Conservation (phyloP, 352 stramenopile species). For the Plasmopara halstedii region DNA sequence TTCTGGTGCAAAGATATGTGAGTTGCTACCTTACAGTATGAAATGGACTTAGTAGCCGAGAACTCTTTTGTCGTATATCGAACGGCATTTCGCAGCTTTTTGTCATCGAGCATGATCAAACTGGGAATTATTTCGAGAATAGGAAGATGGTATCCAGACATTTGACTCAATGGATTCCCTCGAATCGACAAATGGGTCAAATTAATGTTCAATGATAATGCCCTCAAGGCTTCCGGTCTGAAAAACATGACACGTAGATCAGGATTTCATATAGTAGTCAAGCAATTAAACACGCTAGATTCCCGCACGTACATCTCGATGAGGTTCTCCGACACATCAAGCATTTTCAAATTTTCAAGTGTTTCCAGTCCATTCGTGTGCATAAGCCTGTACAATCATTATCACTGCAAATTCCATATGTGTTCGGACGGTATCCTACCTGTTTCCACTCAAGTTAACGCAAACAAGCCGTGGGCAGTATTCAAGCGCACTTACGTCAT, state of each 20-base stretch:
- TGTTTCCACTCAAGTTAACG: conserved; percentile 66
- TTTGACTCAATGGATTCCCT: conserved; percentile 61
- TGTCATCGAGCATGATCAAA: conserved; percentile 66
- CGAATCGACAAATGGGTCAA: conserved; percentile 60
- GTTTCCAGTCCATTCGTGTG: conserved; percentile 64
- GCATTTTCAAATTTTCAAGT: conserved; percentile 43
- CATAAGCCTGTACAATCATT: conserved; percentile 23
- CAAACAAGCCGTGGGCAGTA: conserved; percentile 49
- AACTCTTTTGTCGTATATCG: conserved; percentile 38
- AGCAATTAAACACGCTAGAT: no score
- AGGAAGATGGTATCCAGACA: conserved; percentile 51
- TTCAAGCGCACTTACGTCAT: conserved; percentile 54
- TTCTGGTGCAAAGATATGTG: neutral
- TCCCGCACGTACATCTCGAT: conserved; percentile 56
- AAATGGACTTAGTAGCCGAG: conserved; percentile 43
- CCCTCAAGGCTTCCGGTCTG: conserved; percentile 51
- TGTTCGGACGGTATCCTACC: conserved; percentile 16
- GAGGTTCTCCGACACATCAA: conserved; percentile 71
- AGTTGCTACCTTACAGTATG: conserved; percentile 46
- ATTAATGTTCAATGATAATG: conserved; percentile 58
- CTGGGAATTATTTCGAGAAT: conserved; percentile 70
- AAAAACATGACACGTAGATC: conserved; percentile 1
- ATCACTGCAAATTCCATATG: neutral
- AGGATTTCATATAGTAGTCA: no score
- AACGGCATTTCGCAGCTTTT: conserved; percentile 48